Evolutionary conservation across 768 basidiomycete species (phyloP), one percentile per base, ranked within the genome.

Genomic region (Hericium rajendrae): DNA sequence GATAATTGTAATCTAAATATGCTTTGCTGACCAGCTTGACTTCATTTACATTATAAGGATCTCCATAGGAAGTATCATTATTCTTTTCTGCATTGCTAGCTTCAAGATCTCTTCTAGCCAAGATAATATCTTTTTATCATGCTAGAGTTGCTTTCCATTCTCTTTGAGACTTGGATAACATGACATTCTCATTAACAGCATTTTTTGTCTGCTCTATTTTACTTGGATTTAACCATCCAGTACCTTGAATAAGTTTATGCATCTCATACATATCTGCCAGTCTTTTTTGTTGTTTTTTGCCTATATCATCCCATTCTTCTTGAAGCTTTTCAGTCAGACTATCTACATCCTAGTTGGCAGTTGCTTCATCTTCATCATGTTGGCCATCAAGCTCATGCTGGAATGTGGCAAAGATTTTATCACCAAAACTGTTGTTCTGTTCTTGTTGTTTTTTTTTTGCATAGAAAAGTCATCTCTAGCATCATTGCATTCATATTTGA

Each of bases 401-500:
- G 32, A 46, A 46, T 51, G 24, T 26, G 10, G 8, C 9, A 16
- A 16, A 40, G 40, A 53, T 18, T 8, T n/a, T n/a, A 8, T 18
- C 20, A 13, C 16, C 16, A n/a, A 13, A 12, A 22, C 37, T n/a
- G 15, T 53, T 53, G 4, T 37, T 16, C 10, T 8, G 13, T 1
- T 20, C 32, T 3, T 39, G 38, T 22, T 37, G 37, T 26, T 43
- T 57, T 60, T n/a, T n/a, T 57, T 26, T 56, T 67, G 63, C 32
- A 66, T 59, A 38, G 60, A 40, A 59, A 60, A 71, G 50, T 73
- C 71, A 60, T 74, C 72, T 20, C 68, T 40, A 2, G 68, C 67
- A 66, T 74, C 71, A 6, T 69, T 51, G 54, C 72, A 73, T 54
- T 74, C 72, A 61, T 73, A 72, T 18, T 54, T 37, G 1, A 74